Percentiles rank a stretch among this genome's conserved stretches.
Evolutionary conservation across 495 filamentous ascomycete species (phyloP).

Genomic region (Penicillium bovifimosum): DNA sequence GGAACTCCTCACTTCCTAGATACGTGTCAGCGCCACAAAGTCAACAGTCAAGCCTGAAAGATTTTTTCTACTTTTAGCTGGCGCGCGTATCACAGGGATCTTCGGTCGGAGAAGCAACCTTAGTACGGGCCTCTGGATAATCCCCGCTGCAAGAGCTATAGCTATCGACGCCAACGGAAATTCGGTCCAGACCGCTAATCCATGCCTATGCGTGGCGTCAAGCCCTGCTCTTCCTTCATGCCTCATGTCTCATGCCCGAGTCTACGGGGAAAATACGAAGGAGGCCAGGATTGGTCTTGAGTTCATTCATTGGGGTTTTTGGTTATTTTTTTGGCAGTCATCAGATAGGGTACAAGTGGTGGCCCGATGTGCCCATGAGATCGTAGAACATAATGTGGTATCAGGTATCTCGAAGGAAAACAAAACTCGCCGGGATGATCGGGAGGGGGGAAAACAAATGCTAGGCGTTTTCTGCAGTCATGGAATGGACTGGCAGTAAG

Average conservation of each 20-base stretch:
- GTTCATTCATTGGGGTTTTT: slow-evolving; percentile 12
- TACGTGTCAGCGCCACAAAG: slow-evolving; percentile 32
- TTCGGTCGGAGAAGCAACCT: slow-evolving; percentile 7
- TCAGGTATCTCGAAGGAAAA: slow-evolving; percentile 33
- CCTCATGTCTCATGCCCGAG: slow-evolving; percentile 1
- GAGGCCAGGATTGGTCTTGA: neutral
- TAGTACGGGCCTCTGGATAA: slow-evolving; percentile 3
- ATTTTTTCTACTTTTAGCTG: slow-evolving; percentile 8
- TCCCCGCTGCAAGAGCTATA: slow-evolving; percentile 7
- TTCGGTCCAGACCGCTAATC: slow-evolving; percentile 22
- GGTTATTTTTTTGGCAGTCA: slow-evolving; percentile 10
- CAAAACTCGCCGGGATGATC: slow-evolving; percentile 14
- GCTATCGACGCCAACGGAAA: neutral
- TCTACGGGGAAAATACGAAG: slow-evolving; percentile 11
- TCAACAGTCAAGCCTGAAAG: slow-evolving; percentile 5
- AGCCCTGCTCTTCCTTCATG: slow-evolving; percentile 4
- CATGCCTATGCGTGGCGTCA: slow-evolving; percentile 16
- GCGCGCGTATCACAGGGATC: slow-evolving; percentile 16
- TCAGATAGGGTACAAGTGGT: slow-evolving; percentile 24
- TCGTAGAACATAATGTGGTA: slow-evolving; percentile 25
- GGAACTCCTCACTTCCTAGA: slow-evolving; percentile 2
- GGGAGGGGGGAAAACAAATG: slow-evolving; percentile 8
- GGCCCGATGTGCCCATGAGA: slow-evolving; percentile 5
- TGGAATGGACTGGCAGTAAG: slow-evolving; percentile 3
- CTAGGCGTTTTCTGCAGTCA: slow-evolving; percentile 13